Percentiles rank a stretch among this genome's conserved stretches.
These are phyloP conservation scores for Neonectria punicea DNA, from an alignment of 2,329 filamentous ascomycete species.

Conservation along the genomic window DNA sequence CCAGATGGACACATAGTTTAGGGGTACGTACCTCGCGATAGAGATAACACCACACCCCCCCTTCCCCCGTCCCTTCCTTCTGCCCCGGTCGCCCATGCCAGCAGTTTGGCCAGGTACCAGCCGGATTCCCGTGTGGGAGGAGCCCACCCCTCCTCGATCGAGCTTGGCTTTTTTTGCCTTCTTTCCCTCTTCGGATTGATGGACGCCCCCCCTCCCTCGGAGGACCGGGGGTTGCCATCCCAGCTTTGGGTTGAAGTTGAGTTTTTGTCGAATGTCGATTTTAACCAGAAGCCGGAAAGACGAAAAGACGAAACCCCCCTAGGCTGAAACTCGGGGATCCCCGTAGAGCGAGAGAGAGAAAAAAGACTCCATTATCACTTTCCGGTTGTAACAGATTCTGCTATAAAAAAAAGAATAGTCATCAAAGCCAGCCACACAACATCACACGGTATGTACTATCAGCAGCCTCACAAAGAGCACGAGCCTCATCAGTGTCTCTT, in stretches of 20 bases:
- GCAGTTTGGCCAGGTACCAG: slow-evolving; percentile 34
- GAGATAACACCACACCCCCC: slow-evolving; percentile 34
- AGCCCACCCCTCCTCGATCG: not conserved
- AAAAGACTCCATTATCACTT: not conserved
- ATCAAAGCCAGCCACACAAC: not conserved
- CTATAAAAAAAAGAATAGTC: not conserved
- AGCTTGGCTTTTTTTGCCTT: not conserved
- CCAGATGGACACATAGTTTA: slow-evolving; percentile 44
- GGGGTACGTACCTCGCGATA: slow-evolving; percentile 41
- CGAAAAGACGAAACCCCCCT: not conserved
- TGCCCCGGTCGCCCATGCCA: not conserved
- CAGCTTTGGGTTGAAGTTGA: not conserved
- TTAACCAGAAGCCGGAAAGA: not conserved
- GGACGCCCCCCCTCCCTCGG: not conserved
- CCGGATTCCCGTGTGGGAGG: slow-evolving; percentile 3
- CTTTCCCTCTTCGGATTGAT: not conserved
- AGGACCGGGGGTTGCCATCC: not conserved
- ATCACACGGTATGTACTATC: not conserved
- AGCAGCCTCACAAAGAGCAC: not conserved
- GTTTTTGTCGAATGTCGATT: not conserved
- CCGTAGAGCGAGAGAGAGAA: not conserved
- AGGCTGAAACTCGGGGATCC: slow-evolving; percentile 10
- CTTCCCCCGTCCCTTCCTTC: not conserved
- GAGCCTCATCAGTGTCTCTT: not conserved
- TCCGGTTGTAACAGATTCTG: not conserved